These are phyloP conservation scores for Colletotrichum liriopes DNA, from an alignment of 2,329 filamentous ascomycete species.

Conservation along the genomic window DNA sequence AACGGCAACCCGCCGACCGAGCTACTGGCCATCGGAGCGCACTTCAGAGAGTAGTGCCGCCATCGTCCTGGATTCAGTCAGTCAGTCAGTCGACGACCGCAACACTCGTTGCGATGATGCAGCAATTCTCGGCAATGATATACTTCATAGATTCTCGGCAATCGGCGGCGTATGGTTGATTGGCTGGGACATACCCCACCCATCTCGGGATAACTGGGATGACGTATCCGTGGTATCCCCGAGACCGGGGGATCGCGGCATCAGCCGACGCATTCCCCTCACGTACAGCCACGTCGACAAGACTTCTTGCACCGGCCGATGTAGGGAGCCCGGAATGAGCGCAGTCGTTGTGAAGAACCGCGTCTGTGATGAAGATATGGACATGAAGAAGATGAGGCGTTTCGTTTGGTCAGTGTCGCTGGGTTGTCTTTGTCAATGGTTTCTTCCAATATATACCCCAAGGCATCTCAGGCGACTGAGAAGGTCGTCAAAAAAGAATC, in stretches of 20 bases:
- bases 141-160: not conserved
- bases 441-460: too few species aligned
- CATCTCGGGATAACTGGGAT: not conserved
- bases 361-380: not conserved
- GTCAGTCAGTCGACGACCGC: not conserved
- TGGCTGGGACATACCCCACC: not conserved
- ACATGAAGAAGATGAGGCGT: not conserved
- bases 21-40: not conserved
- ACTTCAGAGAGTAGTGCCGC: not conserved
- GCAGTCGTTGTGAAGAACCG: not conserved
- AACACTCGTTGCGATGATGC: not conserved
- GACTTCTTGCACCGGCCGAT: not conserved
- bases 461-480: not conserved
- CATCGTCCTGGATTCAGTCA: not conserved
- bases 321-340: not conserved
- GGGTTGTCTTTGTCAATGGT: not conserved
- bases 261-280: not conserved
- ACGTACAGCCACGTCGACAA: not conserved
- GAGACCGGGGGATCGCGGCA: not conserved
- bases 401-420: not conserved
- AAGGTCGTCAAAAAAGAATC: not conserved
- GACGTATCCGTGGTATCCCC: not conserved
- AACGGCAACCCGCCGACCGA: not conserved
- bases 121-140: not conserved
- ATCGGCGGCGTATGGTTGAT: not conserved